Base-by-base conservation (phyloP, 1,284 basidiomycete genomes). In the Heimioporus retisporus region DNA sequence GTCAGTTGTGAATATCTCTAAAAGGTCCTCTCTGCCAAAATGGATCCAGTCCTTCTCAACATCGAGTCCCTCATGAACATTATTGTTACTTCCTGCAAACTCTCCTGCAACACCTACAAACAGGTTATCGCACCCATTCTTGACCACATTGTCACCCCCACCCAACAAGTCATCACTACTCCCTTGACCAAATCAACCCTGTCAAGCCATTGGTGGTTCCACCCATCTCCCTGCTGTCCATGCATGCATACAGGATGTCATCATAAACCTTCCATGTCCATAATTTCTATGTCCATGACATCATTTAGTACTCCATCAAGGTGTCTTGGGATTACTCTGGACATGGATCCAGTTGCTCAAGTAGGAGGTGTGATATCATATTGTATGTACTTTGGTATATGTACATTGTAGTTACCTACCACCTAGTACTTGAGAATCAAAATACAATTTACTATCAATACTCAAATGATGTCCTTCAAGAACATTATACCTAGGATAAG, bases 191-290 rank as follows among this genome's bases (percentile, higher is more conserved):
- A 74, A 92, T 99, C 74, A 93, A 98, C 77, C 91, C 97, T 69
- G 79, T 94, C 73, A 92, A 94, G 71, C 93, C 71, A 93, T 99
- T 73, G 97, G 97, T 84, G 97, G 97, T 70, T 93, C 94, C 4
- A 98, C 97, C 19, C 96, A 97, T 88, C 93, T 99, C 74, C 97
- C 97, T 72, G 94, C 97, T 81, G 94, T 99, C 73, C 96, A 97
- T 79, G 89, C 93, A 71, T 90, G 96, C 78, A 94, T 99, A 80
- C 93, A 94, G 81, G 90, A 93, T 79, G 96, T 97, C 80, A 85
- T 82, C 40, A 92, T 68, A 96, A 95, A 82, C 96, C 68, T 98
- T 98, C 93, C 93, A 95, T 72, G 96, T 98, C 61, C 92, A 95
- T 73, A 96, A 98, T 69, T 98, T 98, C 85, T 85, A 89, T 77